Evolutionary conservation across 129 eudicot species (phyloP).

Genomic region (Saposhnikovia divaricata): DNA sequence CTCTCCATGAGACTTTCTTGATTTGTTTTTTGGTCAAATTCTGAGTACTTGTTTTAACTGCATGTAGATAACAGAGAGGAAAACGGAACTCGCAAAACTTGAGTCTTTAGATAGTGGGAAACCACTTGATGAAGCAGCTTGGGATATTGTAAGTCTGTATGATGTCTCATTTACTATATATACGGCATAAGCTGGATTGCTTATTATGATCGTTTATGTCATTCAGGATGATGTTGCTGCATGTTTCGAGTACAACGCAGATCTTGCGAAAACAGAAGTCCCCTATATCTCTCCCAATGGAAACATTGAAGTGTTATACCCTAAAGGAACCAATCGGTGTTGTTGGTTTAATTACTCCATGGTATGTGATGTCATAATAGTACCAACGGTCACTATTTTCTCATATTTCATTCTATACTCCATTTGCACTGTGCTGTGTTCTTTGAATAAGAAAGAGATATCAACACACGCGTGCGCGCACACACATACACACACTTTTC

Average conservation of each 20-base stretch:
- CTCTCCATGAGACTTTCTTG: not conserved
- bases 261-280: constrained; percentile 79
- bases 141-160: constrained; percentile 79
- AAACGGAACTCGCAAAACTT: constrained; percentile 53
- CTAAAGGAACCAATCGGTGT: constrained; percentile 85
- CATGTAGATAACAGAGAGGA: constrained; percentile 66
- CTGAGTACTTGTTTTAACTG: constrained; percentile 6
- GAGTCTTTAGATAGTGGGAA: constrained; percentile 89
- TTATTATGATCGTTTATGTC: constrained; percentile 13
- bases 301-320: constrained; percentile 74
- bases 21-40: not conserved
- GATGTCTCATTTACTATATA: not conserved
- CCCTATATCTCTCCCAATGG: constrained; percentile 75
- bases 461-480: not conserved
- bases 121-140: constrained; percentile 84
- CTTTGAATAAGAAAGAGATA: not conserved
- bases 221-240: constrained; percentile 94
- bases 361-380: constrained; percentile 31
- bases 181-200: not conserved
- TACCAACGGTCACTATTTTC: not conserved
- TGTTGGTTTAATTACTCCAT: constrained; percentile 94
- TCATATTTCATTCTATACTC: not conserved
- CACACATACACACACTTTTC: not conserved
- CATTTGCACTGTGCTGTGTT: not conserved
- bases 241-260: constrained; percentile 93